These are phyloP conservation scores for Tolypocladium tropicale DNA, from an alignment of 2,329 filamentous ascomycete species.

Conservation along the genomic window DNA sequence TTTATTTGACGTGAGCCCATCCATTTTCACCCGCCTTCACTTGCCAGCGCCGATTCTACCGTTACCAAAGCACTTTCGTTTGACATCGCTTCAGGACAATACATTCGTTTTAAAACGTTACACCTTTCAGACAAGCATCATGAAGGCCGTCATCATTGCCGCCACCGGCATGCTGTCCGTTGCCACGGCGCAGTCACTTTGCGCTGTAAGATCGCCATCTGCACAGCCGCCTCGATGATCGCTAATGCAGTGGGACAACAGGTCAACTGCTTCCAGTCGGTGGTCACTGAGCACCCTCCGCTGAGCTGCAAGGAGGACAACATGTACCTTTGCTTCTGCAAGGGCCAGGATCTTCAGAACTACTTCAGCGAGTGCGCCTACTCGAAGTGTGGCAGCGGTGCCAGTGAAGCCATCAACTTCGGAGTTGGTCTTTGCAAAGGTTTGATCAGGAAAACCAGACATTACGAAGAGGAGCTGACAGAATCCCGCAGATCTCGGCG, in stretches of 20 bases:
- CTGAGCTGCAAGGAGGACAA: constrained; percentile 16
- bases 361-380: constrained; percentile 14
- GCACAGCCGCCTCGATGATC: too few species aligned
- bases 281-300: constrained; percentile 17
- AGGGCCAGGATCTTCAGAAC: constrained; percentile 10
- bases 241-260: not conserved
- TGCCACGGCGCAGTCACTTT: not conserved
- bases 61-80: not conserved
- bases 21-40: not conserved
- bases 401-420: constrained; percentile 9
- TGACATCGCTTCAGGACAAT: not conserved
- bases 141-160: not conserved
- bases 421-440: constrained; percentile 21
- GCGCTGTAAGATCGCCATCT: not conserved
- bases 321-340: constrained; percentile 21
- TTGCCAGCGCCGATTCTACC: not conserved
- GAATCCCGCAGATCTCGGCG: not conserved
- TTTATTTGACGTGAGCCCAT: not conserved
- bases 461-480: not conserved
- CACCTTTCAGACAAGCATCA: not conserved
- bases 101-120: not conserved
- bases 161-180: not conserved
- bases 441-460: not conserved
- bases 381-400: constrained; percentile 5
- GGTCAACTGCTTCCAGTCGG: constrained; percentile 17